Evolutionary conservation across 345 rosid species (phyloP).

Genomic region (Reutealis trisperma): DNA sequence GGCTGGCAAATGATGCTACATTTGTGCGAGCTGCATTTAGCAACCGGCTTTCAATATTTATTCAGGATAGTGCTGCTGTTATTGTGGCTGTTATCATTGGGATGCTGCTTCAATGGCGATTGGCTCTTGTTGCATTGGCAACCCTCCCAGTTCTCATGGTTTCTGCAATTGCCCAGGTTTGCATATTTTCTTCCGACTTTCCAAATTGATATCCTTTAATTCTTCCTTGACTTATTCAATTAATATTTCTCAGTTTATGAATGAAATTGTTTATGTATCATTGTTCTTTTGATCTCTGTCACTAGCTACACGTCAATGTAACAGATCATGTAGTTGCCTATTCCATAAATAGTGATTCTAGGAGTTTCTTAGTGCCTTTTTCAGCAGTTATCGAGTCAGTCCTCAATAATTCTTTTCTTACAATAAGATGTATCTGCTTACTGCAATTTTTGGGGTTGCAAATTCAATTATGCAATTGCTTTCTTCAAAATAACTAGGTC

Average conservation of each 20-base stretch:
- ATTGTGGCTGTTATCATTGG: slow-evolving; percentile 90
- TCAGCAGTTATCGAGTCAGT: not conserved
- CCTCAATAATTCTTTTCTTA: not conserved
- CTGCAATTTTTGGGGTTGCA: not conserved
- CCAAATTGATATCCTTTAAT: not conserved
- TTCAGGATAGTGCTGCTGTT: slow-evolving; percentile 95
- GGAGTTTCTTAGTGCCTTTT: not conserved
- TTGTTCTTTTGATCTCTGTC: not conserved
- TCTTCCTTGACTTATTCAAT: not conserved
- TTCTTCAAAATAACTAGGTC: not conserved
- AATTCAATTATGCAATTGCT: not conserved
- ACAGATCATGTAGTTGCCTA: not conserved
- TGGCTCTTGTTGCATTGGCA: slow-evolving; percentile 95
- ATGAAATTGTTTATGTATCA: not conserved
- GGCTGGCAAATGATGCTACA: slow-evolving; percentile 99
- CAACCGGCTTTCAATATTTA: slow-evolving; percentile 95
- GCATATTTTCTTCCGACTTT: slow-evolving; percentile 24
- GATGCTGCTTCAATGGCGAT: slow-evolving; percentile 80
- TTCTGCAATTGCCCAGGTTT: slow-evolving; percentile 98
- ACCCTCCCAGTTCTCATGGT: slow-evolving; percentile 84
- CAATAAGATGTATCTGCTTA: not conserved
- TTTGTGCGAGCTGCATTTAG: slow-evolving; percentile 99
- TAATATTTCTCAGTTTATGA: not conserved
- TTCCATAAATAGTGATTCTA: not conserved
- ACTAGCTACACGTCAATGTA: not conserved